Percentiles rank a stretch among this genome's conserved stretches.
These are phyloP conservation scores for Gracilaria vermiculophylla DNA, from an alignment of 23 red algal genomes.

Conservation along the genomic window DNA sequence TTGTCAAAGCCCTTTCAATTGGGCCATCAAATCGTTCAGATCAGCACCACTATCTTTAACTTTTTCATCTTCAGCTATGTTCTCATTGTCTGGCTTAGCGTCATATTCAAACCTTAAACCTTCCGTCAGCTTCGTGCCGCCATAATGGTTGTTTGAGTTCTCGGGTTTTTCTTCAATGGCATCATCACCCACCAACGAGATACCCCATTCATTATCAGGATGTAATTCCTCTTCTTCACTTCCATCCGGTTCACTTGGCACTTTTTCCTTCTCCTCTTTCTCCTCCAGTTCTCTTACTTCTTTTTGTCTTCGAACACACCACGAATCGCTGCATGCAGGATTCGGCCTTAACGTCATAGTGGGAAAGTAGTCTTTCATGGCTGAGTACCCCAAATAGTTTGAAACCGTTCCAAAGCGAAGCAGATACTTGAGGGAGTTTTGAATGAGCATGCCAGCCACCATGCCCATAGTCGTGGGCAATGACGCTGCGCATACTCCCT, in stretches of 20 bases:
- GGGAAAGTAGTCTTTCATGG: slow-evolving; percentile 72
- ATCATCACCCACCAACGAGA: slow-evolving; percentile 59
- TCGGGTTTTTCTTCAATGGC: not conserved
- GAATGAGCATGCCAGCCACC: slow-evolving; percentile 84
- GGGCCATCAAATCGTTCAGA: slow-evolving; percentile 62
- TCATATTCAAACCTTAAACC: slow-evolving; percentile 59
- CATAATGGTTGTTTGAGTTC: not conserved
- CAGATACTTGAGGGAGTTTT: slow-evolving; percentile 69
- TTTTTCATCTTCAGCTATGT: slow-evolving; percentile 20
- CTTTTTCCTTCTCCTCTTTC: not conserved
- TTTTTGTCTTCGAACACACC: slow-evolving; percentile 58
- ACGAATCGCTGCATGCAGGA: slow-evolving; percentile 53
- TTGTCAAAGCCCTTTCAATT: slow-evolving; percentile 41
- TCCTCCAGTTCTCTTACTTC: slow-evolving; percentile 2
- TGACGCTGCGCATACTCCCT: slow-evolving; percentile 92
- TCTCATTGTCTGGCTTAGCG: not conserved
- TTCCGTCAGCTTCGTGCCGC: slow-evolving; percentile 22
- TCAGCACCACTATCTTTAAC: slow-evolving; percentile 55
- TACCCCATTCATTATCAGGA: slow-evolving; percentile 82
- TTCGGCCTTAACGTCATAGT: slow-evolving; percentile 68
- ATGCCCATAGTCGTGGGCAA: slow-evolving; percentile 95
- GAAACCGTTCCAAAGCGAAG: slow-evolving; percentile 71
- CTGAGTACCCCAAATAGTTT: slow-evolving; percentile 79
- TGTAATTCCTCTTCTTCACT: slow-evolving; percentile 55
- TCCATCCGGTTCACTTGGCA: not conserved